Conservation (phyloP, 163 green algal genomes). For the Smithsoniella earleae region DNA sequence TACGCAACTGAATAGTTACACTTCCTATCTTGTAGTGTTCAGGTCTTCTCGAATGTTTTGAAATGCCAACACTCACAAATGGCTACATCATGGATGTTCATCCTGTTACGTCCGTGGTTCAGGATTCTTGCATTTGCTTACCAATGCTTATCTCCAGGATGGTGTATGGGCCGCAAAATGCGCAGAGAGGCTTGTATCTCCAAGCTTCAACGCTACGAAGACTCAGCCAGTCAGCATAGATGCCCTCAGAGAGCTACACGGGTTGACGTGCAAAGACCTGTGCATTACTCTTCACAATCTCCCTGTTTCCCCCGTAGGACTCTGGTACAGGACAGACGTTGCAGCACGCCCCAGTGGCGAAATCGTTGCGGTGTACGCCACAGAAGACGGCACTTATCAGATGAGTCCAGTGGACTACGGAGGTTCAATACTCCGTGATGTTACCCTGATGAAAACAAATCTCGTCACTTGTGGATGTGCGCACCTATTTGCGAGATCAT, state of each 20-base stretch:
- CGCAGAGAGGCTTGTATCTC: background rate
- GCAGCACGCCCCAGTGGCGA: background rate
- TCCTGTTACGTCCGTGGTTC: too few species aligned
- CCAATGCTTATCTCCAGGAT: background rate
- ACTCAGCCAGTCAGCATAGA: too few species aligned
- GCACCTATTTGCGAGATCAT: too few species aligned
- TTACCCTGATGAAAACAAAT: slow-evolving; percentile 23
- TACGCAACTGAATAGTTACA: background rate
- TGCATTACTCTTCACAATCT: background rate
- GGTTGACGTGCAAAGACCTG: background rate
- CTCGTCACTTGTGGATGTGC: background rate
- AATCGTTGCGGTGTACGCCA: background rate
- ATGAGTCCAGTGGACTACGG: slow-evolving; percentile 25
- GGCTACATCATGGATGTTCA: too few species aligned
- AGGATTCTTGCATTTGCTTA: background rate
- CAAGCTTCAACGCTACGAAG: background rate
- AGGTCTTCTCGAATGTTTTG: background rate
- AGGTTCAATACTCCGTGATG: slow-evolving; percentile 1
- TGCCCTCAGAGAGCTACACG: background rate
- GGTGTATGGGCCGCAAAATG: background rate
- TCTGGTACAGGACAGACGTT: slow-evolving; percentile 23
- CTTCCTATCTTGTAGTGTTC: background rate
- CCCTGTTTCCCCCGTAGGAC: background rate
- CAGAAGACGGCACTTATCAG: background rate
- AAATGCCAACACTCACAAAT: too few species aligned